Percentiles rank a stretch among this genome's conserved stretches.
phyloP scores from a whole-genome alignment of 2,329 filamentous ascomycete genomes.

The Pseudocercospora fuligena region DNA sequence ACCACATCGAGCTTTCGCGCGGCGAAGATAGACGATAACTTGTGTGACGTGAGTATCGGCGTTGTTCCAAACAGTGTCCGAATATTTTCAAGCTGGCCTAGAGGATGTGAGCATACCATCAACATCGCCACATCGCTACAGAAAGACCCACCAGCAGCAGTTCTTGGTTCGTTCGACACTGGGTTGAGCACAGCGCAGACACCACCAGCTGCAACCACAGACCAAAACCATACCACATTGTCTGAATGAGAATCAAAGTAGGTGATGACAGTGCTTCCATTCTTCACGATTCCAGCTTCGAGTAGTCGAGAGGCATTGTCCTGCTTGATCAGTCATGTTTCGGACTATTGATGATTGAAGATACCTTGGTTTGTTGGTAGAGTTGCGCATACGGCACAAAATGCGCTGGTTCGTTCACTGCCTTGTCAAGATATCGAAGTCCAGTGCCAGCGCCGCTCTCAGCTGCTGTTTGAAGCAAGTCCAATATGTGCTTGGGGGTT shows the following conservation, averaged over 20 bases:
- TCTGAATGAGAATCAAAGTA: constrained; percentile 47
- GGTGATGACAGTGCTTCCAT: constrained; percentile 26
- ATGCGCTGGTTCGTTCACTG: constrained; percentile 15
- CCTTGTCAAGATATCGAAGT: constrained; percentile 21
- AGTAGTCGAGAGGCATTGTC: constrained; percentile 22
- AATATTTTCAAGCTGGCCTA: constrained; percentile 27
- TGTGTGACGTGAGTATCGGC: constrained; percentile 21
- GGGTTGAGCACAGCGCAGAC: constrained; percentile 27
- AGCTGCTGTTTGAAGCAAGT: constrained; percentile 23
- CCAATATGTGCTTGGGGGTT: constrained; percentile 20
- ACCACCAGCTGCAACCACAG: constrained; percentile 43
- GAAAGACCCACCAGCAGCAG: constrained; percentile 20
- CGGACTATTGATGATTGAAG: background rate
- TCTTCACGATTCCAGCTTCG: constrained; percentile 24
- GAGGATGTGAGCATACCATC: background rate
- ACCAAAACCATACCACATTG: constrained; percentile 50
- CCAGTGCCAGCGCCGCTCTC: constrained; percentile 9
- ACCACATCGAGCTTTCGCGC: constrained; percentile 23
- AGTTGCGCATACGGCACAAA: constrained; percentile 22
- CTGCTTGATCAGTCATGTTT: constrained; percentile 10
- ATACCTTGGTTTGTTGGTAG: constrained; percentile 25
- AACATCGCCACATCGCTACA: too few species aligned
- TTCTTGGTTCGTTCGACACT: constrained; percentile 31
- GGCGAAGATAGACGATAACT: constrained; percentile 23
- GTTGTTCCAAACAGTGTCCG: constrained; percentile 23